These are phyloP conservation scores for Calonectria ilicicola DNA, from an alignment of 2,329 filamentous ascomycete species.

Conservation along the genomic window DNA sequence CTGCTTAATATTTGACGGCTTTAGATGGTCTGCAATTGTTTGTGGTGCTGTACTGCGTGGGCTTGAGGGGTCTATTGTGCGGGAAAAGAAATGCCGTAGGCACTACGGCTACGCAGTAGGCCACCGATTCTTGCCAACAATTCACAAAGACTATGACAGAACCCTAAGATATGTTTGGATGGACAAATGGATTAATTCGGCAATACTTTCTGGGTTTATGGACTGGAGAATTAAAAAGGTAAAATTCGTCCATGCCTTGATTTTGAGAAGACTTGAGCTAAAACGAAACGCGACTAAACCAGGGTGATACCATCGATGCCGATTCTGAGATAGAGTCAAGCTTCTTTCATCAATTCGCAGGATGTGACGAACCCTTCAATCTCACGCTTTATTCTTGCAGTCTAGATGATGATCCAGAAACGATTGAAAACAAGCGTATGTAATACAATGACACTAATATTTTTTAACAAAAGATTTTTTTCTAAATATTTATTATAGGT, in stretches of 20 bases:
- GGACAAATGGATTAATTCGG: not conserved
- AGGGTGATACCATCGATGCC: not conserved
- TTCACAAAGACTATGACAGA: not conserved
- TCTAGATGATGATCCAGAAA: not conserved
- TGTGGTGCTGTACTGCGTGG: slow-evolving; percentile 21
- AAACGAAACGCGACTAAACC: too few relatives aligned
- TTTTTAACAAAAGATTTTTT: not conserved
- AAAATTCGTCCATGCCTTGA: not conserved
- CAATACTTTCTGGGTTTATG: not conserved
- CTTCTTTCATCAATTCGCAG: not conserved
- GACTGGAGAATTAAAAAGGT: slow-evolving; percentile 4
- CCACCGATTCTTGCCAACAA: not conserved
- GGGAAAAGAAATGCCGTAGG: slow-evolving; percentile 23
- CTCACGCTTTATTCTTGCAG: slow-evolving; percentile 7
- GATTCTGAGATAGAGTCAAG: not conserved
- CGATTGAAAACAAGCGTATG: slow-evolving; percentile 18
- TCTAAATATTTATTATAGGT: not conserved
- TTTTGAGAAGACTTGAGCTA: not conserved
- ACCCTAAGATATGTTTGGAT: not conserved
- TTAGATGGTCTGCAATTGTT: slow-evolving; percentile 24
- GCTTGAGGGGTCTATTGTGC: slow-evolving; percentile 20
- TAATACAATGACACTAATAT: not conserved
- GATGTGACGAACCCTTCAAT: not conserved
- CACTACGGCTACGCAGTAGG: slow-evolving; percentile 9
- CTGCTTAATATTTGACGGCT: not conserved